Evolutionary conservation across 2,329 filamentous ascomycete species (phyloP).

Genomic region (Gyromitra esculenta): DNA sequence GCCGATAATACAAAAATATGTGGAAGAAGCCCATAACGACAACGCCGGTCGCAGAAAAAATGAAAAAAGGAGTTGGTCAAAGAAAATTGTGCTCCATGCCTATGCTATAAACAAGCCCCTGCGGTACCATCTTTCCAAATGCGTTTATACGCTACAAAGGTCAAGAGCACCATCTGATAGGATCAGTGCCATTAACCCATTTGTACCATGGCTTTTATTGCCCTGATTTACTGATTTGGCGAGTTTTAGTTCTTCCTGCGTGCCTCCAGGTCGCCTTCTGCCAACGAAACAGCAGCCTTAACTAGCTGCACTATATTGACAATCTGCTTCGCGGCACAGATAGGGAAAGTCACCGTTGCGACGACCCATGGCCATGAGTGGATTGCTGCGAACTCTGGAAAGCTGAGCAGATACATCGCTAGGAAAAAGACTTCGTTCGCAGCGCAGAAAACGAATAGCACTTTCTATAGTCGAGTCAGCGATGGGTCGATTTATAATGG

Average conservation of each 20-base stretch:
- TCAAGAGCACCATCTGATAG: not conserved
- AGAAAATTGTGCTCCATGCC: slow-evolving; percentile 38
- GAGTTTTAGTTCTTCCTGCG: slow-evolving; percentile 36
- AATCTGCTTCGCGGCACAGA: slow-evolving; percentile 91
- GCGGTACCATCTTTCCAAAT: slow-evolving; percentile 21
- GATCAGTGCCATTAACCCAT: slow-evolving; percentile 5
- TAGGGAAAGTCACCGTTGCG: slow-evolving; percentile 78
- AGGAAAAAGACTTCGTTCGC: slow-evolving; percentile 98
- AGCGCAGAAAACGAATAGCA: slow-evolving; percentile 88
- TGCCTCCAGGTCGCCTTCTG: slow-evolving; percentile 79
- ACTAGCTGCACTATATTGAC: slow-evolving; percentile 95
- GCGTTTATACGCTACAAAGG: not conserved
- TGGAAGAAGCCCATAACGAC: slow-evolving; percentile 40
- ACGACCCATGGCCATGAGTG: slow-evolving; percentile 77
- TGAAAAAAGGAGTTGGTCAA: slow-evolving; percentile 19
- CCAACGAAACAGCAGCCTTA: slow-evolving; percentile 90
- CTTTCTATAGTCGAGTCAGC: slow-evolving; percentile 68
- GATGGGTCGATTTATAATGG: slow-evolving; percentile 36
- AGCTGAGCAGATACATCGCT: slow-evolving; percentile 94
- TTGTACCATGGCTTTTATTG: not conserved
- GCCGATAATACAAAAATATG: slow-evolving; percentile 36
- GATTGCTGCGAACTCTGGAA: slow-evolving; percentile 79
- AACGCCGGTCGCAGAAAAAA: slow-evolving; percentile 46
- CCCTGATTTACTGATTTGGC: not conserved
- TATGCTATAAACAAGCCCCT: slow-evolving; percentile 45